These are phyloP conservation scores for Ganoderma lingzhi DNA, from an alignment of 1,284 basidiomycete genomes.

Conservation along the genomic window DNA sequence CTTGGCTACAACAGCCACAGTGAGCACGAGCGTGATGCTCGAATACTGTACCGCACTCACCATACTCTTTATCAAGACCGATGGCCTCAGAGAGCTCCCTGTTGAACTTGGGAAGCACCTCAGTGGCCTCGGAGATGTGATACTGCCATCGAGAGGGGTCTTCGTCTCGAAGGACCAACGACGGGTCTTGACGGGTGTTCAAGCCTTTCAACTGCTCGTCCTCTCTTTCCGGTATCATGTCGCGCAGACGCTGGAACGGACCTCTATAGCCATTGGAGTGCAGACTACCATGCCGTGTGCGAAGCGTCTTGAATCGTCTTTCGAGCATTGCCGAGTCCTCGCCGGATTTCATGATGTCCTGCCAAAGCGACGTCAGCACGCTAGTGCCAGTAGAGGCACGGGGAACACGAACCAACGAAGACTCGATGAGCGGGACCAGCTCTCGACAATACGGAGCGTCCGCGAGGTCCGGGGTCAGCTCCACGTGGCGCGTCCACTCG, in stretches of 20 bases:
- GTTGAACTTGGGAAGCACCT: conserved; percentile 26
- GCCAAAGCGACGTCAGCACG: too few relatives aligned
- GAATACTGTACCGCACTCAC: not conserved
- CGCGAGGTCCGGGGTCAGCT: conserved; percentile 27
- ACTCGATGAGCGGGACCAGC: conserved; percentile 31
- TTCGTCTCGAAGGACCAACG: conserved; percentile 23
- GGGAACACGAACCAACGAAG: conserved; percentile 25
- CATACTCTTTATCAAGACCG: conserved; percentile 17
- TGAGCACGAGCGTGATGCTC: not conserved
- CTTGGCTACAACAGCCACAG: not conserved
- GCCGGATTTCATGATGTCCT: conserved; percentile 36
- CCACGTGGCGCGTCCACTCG: conserved; percentile 27
- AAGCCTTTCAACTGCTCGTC: not conserved
- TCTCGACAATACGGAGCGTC: conserved; percentile 15
- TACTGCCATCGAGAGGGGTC: conserved; percentile 23
- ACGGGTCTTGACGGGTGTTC: conserved; percentile 20
- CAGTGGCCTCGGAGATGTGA: conserved; percentile 20
- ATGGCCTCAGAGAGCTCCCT: conserved; percentile 23
- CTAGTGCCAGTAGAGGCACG: not conserved
- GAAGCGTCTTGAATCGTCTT: conserved; percentile 12
- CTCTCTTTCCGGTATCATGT: conserved; percentile 26
- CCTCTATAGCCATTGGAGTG: conserved; percentile 8
- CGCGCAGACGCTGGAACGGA: conserved; percentile 29
- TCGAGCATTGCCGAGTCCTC: conserved; percentile 26
- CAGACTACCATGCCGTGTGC: not conserved